A percentile compares a stretch with the other conserved stretches of the same genome.
Conservation (phyloP, 345 rosid species). For the Eucalyptus sp. region DNA sequence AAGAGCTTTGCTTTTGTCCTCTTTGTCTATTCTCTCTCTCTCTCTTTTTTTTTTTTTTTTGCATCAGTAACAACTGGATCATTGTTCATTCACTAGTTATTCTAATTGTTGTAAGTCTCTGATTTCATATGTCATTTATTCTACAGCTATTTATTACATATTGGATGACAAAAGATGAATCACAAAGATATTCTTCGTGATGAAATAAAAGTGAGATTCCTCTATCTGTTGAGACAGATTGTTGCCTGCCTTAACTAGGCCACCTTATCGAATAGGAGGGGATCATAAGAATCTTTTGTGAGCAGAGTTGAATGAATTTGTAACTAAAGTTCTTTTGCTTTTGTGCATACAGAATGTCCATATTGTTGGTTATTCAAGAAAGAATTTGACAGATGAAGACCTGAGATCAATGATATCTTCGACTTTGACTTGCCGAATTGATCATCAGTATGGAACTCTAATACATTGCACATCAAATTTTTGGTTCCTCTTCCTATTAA, state of each 20-base stretch:
- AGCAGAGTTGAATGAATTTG: neutral
- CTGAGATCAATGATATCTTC: slow-evolving; percentile 59
- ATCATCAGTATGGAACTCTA: slow-evolving; percentile 44
- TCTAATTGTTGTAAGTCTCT: neutral
- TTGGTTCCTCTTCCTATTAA: neutral
- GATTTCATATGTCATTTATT: neutral
- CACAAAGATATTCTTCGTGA: neutral
- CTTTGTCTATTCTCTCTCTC: neutral
- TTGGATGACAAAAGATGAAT: neutral
- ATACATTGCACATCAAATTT: neutral
- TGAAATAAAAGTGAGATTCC: neutral
- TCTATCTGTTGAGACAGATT: neutral
- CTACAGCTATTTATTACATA: neutral
- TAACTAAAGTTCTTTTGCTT: neutral
- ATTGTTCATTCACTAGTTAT: neutral
- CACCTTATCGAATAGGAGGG: neutral
- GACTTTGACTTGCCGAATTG: slow-evolving; percentile 62
- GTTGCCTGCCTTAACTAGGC: neutral
- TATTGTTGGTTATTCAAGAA: slow-evolving; percentile 70
- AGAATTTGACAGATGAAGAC: slow-evolving; percentile 54
- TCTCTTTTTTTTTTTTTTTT: neutral
- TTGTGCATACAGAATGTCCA: slow-evolving; percentile 39
- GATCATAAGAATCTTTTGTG: neutral
- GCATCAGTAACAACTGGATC: neutral
- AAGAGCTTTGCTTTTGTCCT: neutral